phyloP scores from a whole-genome alignment of 495 filamentous ascomycete species.

The Penicillium cinerascens region DNA sequence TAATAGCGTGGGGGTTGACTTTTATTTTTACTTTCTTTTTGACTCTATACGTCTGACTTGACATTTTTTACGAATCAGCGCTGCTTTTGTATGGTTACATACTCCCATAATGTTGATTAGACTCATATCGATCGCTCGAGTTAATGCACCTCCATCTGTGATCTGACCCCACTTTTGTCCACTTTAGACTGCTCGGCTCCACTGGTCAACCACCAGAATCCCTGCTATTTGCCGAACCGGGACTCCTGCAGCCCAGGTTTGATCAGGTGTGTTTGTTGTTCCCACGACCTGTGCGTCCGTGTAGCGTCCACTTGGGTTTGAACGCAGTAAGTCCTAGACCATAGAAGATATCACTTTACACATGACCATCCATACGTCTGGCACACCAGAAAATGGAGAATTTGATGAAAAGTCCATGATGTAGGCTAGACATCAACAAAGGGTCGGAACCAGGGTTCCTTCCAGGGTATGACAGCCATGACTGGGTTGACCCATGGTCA shows the following conservation, averaged over 20 bases:
- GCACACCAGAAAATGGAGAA: background rate
- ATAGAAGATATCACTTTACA: background rate
- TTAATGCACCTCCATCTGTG: conserved; percentile 16
- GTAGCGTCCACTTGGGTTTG: background rate
- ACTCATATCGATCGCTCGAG: conserved; percentile 19
- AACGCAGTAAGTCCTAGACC: background rate
- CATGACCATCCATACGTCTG: background rate
- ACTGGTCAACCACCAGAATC: background rate
- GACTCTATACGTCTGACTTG: background rate
- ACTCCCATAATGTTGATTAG: conserved; percentile 14
- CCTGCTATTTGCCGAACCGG: background rate
- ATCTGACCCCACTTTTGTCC: conserved; percentile 15
- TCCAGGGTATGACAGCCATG: background rate
- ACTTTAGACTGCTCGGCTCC: conserved; percentile 18
- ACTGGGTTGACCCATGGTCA: background rate
- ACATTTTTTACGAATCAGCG: background rate
- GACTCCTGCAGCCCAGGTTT: background rate
- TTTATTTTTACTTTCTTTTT: background rate
- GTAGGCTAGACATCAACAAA: background rate
- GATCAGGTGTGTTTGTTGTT: background rate
- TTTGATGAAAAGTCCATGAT: background rate
- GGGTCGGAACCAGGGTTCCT: background rate
- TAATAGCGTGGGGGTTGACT: conserved; percentile 9
- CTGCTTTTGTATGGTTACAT: background rate
- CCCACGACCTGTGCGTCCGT: background rate